Evolutionary conservation across 192 early-diverging fungal species (phyloP).

Genomic region (Physocladia obscura): DNA sequence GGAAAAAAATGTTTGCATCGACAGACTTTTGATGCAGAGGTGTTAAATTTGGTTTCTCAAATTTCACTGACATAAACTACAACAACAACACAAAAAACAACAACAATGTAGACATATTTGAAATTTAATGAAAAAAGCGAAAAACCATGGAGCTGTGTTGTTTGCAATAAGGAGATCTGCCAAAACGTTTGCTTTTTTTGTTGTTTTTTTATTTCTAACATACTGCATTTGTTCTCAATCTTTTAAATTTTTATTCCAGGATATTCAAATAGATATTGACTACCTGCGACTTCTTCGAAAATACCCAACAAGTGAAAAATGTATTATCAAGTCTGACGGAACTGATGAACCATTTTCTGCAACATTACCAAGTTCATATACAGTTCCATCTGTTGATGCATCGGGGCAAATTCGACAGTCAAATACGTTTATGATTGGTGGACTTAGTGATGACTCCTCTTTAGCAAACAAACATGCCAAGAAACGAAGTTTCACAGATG

Average conservation of each 20-base stretch:
- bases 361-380: too few relatives aligned
- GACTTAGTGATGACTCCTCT: background rate
- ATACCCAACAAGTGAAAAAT: slow-evolving; percentile 35
- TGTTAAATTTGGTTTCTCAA: background rate
- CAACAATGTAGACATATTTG: slow-evolving; percentile 32
- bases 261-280: slow-evolving; percentile 27
- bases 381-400: background rate
- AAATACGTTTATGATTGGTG: too few relatives aligned
- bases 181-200: background rate
- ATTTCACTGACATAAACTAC: background rate
- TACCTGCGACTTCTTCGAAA: slow-evolving; percentile 29
- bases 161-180: slow-evolving; percentile 23
- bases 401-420: background rate
- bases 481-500: background rate
- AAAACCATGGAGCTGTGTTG: slow-evolving; percentile 30
- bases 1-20: slow-evolving; percentile 31
- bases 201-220: too few relatives aligned
- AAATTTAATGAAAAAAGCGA: background rate
- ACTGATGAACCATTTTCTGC: slow-evolving; percentile 24
- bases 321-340: slow-evolving; percentile 38
- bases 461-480: background rate
- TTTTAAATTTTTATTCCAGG: slow-evolving; percentile 3
- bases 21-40: slow-evolving; percentile 41
- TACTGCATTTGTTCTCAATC: background rate
- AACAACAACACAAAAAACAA: too few relatives aligned